Evolutionary conservation across 495 filamentous ascomycete genomes (phyloP).

Genomic region (Annulohypoxylon bovei): DNA sequence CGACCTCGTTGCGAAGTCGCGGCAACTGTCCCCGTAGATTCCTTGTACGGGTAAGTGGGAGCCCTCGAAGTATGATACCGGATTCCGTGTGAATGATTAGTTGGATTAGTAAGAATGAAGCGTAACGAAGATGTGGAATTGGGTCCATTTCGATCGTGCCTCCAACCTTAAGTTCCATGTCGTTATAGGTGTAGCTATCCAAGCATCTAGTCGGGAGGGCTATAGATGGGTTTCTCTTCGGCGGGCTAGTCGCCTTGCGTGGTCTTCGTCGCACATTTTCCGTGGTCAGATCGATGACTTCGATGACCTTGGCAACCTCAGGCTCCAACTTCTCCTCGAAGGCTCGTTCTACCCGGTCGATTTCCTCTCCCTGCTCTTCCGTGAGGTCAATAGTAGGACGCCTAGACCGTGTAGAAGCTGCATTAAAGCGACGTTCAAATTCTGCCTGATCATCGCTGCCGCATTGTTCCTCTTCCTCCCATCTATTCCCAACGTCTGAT

Average conservation of each 20-base stretch:
- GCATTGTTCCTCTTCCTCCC: conserved; percentile 25
- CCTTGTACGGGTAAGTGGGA: conserved; percentile 49
- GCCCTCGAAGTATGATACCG: conserved; percentile 53
- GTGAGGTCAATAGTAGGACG: conserved; percentile 17
- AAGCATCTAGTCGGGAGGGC: background rate
- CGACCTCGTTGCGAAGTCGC: conserved; percentile 63
- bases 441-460: conserved; percentile 10
- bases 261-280: background rate
- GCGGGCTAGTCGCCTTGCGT: background rate
- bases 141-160: conserved; percentile 50
- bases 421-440: conserved; percentile 30
- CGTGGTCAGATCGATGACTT: conserved; percentile 29
- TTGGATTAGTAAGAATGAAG: conserved; percentile 55
- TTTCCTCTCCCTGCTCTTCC: conserved; percentile 8
- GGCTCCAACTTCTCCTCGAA: conserved; percentile 13
- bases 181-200: conserved; percentile 33
- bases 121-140: conserved; percentile 25
- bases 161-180: conserved; percentile 37
- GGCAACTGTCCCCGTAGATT: conserved; percentile 54
- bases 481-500: background rate
- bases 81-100: conserved; percentile 45
- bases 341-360: conserved; percentile 7
- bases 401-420: background rate
- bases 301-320: conserved; percentile 37
- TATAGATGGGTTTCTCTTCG: conserved; percentile 27